Percentiles rank a stretch among this genome's conserved stretches.
phyloP scores from a whole-genome alignment of 768 basidiomycete genomes.

The Mycena sanguinolenta region DNA sequence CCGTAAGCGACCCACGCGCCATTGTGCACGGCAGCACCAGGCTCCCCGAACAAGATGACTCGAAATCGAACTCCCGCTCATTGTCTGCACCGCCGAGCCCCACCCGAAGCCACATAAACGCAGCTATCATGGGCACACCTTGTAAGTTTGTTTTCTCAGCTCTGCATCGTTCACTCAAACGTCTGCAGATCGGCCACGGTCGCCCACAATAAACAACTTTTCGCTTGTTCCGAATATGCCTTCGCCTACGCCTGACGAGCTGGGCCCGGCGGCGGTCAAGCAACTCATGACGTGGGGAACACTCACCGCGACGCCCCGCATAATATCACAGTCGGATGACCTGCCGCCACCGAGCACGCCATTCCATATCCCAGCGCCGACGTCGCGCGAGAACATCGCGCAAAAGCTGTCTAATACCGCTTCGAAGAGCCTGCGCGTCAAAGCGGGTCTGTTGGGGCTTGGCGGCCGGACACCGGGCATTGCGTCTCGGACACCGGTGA shows the following conservation, averaged over 20 bases:
- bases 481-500: constrained; percentile 47
- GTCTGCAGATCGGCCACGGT: constrained; percentile 70
- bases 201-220: constrained; percentile 69
- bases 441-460: constrained; percentile 73
- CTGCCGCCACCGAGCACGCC: constrained; percentile 67
- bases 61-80: constrained; percentile 53
- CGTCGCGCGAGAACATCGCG: constrained; percentile 85
- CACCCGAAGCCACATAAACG: constrained; percentile 89
- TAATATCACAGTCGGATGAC: constrained; percentile 77
- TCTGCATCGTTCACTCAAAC: constrained; percentile 18
- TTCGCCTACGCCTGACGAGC: constrained; percentile 85
- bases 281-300: constrained; percentile 99
- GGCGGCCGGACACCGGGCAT: constrained; percentile 55
- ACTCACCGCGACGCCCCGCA: constrained; percentile 89
- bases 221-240: constrained; percentile 88
- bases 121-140: constrained; percentile 93
- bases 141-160: constrained; percentile 67
- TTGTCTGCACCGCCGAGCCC: constrained; percentile 85
- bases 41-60: constrained; percentile 77
- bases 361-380: constrained; percentile 84
- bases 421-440: constrained; percentile 81
- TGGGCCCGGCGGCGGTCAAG: constrained; percentile 87
- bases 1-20: constrained; percentile 62
- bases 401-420: constrained; percentile 87
- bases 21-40: constrained; percentile 89